These are phyloP conservation scores for Yamadazyma dendronema DNA, from an alignment of 1,139 yeast species.

Conservation along the genomic window DNA sequence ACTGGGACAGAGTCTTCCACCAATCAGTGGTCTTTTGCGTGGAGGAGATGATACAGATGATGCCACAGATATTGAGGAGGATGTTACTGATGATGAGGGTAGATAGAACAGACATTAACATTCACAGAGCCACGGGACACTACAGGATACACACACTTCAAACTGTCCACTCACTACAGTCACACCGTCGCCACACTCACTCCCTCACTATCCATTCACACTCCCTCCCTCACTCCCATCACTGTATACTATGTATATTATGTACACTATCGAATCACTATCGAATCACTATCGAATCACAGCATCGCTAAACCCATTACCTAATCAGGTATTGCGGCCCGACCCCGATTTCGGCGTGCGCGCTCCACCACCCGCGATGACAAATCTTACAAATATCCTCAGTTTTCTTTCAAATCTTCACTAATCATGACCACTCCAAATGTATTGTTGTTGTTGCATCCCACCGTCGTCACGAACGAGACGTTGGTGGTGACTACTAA, in stretches of 20 bases:
- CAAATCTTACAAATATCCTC: neutral
- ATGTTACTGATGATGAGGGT: conserved; percentile 21
- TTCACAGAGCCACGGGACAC: too few species aligned
- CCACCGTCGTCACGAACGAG: conserved; percentile 62
- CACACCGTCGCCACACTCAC: too few species aligned
- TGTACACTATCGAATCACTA: too few species aligned
- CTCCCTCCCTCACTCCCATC: too few species aligned
- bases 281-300: too few species aligned
- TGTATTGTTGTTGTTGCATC: conserved; percentile 60
- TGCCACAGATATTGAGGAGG: conserved; percentile 32
- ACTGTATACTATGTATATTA: too few species aligned
- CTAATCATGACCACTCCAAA: neutral
- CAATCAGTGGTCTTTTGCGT: conserved; percentile 19
- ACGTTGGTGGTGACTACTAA: conserved; percentile 11
- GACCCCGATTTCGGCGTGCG: conserved; percentile 3
- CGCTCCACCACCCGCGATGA: conserved; percentile 3
- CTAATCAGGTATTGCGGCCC: conserved; percentile 2
- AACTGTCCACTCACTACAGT: too few species aligned
- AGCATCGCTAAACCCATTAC: too few species aligned
- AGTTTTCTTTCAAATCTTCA: neutral
- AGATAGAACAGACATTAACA: neutral
- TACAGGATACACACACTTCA: too few species aligned
- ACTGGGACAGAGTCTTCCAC: conserved; percentile 6
- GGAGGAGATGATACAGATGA: conserved; percentile 22
- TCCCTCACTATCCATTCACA: too few species aligned